Conservation (phyloP, 306 rosid species). For the Pyrus betulifolia region DNA sequence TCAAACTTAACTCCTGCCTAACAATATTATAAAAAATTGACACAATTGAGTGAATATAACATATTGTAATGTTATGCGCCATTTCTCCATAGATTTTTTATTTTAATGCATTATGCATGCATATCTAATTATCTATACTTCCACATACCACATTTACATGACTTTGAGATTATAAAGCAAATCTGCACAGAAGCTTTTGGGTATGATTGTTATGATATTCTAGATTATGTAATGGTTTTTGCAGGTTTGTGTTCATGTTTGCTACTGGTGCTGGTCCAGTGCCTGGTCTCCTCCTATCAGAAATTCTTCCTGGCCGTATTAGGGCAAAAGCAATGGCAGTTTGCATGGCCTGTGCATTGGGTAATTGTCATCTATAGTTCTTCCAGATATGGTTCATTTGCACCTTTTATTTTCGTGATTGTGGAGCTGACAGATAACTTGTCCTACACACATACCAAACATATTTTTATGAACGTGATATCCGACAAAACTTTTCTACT, state of each 20-base stretch:
- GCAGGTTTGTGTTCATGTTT: slow-evolving; percentile 65
- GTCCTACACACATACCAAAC: neutral
- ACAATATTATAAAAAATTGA: neutral
- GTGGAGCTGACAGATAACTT: neutral
- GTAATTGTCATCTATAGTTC: slow-evolving; percentile 29
- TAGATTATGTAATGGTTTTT: slow-evolving; percentile 17
- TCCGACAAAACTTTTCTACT: neutral
- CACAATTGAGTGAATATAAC: neutral
- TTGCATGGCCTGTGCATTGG: slow-evolving; percentile 86
- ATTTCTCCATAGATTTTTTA: slow-evolving; percentile 7
- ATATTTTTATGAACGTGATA: neutral
- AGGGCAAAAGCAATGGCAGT: slow-evolving; percentile 85
- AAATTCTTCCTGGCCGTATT: slow-evolving; percentile 57
- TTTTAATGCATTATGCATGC: neutral
- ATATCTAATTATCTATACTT: neutral
- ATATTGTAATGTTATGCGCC: neutral
- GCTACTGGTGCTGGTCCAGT: slow-evolving; percentile 80
- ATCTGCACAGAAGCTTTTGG: slow-evolving; percentile 3
- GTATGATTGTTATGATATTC: slow-evolving; percentile 2
- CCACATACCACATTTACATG: neutral
- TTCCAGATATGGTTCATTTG: slow-evolving; percentile 8
- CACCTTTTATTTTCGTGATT: neutral
- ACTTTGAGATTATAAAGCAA: neutral
- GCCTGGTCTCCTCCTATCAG: slow-evolving; percentile 77
- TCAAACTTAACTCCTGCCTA: neutral